These are phyloP conservation scores for Eucalyptus cloeziana DNA, from an alignment of 345 rosid genomes.

Conservation along the genomic window DNA sequence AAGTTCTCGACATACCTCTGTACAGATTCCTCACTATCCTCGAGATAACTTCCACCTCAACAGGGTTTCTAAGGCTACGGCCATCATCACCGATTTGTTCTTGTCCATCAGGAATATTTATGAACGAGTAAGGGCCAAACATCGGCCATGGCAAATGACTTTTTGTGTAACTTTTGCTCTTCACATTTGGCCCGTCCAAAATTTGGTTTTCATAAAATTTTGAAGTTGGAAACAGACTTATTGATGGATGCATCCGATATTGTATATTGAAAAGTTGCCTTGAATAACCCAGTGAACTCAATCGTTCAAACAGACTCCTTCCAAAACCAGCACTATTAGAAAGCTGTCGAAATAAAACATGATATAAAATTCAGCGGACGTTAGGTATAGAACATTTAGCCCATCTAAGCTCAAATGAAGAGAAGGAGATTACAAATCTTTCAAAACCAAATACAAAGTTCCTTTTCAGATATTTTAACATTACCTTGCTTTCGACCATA, in stretches of 20 bases:
- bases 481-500: constrained; percentile 30
- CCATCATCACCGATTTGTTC: constrained; percentile 16
- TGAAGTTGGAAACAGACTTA: constrained; percentile 46
- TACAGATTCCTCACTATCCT: constrained; percentile 13
- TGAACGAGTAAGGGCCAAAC: constrained; percentile 36
- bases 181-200: constrained; percentile 32
- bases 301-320: constrained; percentile 61
- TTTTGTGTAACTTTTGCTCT: constrained; percentile 3
- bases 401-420: background rate
- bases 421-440: background rate
- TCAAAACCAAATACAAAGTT: background rate
- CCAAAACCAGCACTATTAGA: constrained; percentile 25
- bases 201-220: constrained; percentile 33
- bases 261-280: constrained; percentile 45
- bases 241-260: constrained; percentile 76
- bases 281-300: constrained; percentile 23
- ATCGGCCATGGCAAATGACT: constrained; percentile 18
- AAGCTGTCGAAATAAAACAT: constrained; percentile 2
- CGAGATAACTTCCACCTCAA: constrained; percentile 27
- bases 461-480: background rate
- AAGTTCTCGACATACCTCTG: constrained; percentile 14
- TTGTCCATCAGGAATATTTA: constrained; percentile 25
- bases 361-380: background rate
- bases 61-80: constrained; percentile 23
- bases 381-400: background rate